Conservation (phyloP, 1,139 yeast species). For the Pneumocystis carinii region DNA sequence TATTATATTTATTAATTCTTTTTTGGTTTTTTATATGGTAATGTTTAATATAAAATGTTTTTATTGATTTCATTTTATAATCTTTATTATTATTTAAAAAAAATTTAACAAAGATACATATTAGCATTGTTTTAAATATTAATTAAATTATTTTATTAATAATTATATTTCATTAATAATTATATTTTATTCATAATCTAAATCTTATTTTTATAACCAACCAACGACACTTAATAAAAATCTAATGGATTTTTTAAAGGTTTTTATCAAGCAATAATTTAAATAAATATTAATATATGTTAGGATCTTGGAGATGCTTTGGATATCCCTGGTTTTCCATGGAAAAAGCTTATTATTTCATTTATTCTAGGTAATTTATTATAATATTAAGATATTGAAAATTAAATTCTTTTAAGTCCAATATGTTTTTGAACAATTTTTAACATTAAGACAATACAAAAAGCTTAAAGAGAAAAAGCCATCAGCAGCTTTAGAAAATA, state of each 20-base stretch:
- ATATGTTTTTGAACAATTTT: constrained; percentile 25
- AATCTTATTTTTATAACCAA: background rate
- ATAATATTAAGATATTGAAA: background rate
- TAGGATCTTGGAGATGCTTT: background rate
- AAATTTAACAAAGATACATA: background rate
- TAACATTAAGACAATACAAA: constrained; percentile 62
- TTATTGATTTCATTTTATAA: background rate
- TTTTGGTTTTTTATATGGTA: background rate
- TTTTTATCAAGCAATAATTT: background rate
- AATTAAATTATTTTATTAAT: too few species aligned
- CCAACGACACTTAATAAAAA: background rate
- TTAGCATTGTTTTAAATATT: background rate
- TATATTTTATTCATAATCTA: background rate
- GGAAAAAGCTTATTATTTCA: background rate
- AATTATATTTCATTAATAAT: background rate
- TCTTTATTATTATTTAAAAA: background rate
- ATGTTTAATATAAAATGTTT: background rate
- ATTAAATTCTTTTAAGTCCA: background rate
- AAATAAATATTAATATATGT: background rate
- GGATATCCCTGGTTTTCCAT: background rate
- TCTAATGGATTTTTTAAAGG: background rate
- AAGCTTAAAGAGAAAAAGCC: constrained; percentile 42
- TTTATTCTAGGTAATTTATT: background rate
- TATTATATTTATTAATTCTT: too few species aligned
- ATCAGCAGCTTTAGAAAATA: constrained; percentile 51